Base-by-base conservation (phyloP, 139 green algal genomes). In the Nannochloris sp. region DNA sequence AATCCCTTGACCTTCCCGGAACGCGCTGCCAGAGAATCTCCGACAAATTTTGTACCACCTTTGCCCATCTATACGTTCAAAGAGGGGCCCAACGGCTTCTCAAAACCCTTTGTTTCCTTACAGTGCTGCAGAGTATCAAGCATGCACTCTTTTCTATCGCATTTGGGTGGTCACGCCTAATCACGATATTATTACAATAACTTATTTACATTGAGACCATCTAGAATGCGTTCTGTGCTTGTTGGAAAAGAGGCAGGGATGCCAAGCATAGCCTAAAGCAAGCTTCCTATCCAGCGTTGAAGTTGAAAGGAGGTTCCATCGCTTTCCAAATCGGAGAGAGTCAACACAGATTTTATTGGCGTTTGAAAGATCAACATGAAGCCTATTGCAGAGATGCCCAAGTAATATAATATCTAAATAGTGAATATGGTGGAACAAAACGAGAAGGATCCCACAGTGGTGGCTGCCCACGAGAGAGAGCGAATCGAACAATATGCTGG, bases 41-140 rank as follows among this genome's bases (percentile, higher is more conserved):
- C 61, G 28, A 63, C 61, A 37, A 70, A 74, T 40, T 49, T 58
- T 4, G 67, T 74, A 31, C 67, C 67, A 60, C 67, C 67, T 49
- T 74, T 74, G 3, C 67, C 67, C 67, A 74, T 74, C 2, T 51
- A 13, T 25, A 8, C 33, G 11, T 6, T 40, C 33, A 40, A 40
- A 8, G 33, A 20, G n/a, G 10, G 17, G 17, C 17, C 5, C 17
- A 23, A 55, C 5, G 16, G 17, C 10, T 55, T 55, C 17, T n/a
- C n/a, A 8, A 9, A 8, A 55, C 17, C 17, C n/a, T 55, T 10
- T 55, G 46, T 55, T 25, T 55, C n/a, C 46, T 25, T 5, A 14
- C 46, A 20, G 17, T 20, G 8, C 46, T 55, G n/a, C 17, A 23
- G 46, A 55, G n/a, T 23, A 23, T 55, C 17, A 55, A 10, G 46